Base-by-base conservation (phyloP, 768 basidiomycete species). In the Suillus fuscotomentosus region DNA sequence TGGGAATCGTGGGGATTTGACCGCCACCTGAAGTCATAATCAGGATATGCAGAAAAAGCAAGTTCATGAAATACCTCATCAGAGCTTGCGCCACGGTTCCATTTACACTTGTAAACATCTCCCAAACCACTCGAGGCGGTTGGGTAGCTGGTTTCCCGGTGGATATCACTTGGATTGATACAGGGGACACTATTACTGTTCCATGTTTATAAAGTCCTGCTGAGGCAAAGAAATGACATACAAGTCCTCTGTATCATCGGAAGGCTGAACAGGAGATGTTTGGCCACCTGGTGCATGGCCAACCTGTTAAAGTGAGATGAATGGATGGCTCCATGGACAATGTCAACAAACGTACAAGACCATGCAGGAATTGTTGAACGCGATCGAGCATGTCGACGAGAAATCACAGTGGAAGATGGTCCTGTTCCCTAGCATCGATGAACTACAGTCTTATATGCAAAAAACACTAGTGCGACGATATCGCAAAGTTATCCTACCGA, bases 61-160 rank as follows among this genome's bases (percentile, higher is more conserved):
- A 59, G 17, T 27, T 10, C 20, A 20, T 59, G 39, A 27, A 41
- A 27, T 59, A 59, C 57, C 57, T 59, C 57, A 13, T 59, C 39
- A 10, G 10, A 42, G 20, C 17, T 17, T 27, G 39, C 17, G 2
- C 24, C 55, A 27, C 8, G 11, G 31, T 57, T 42, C 61, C 61
- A 20, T 9, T 2, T 60, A 3, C 77, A 79, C 57, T 70, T 77
- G 78, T 78, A 83, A 22, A 82, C 75, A 68, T 83, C 82, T 15
- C 80, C 78, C 67, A 80, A 80, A 14, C 81, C 82, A 13, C 81
- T 80, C 4, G 42, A 39, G 10, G 48, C 22, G 11, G 60, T 62
- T 27, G 63, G 60, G 45, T 61, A 59, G 17, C 0, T 11, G 0
- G 15, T 42, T 27, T 42, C 2, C 24, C 17, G 27, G 17, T 3